Evolutionary conservation across 2,329 filamentous ascomycete species (phyloP).

Genomic region (Botrytis aclada): DNA sequence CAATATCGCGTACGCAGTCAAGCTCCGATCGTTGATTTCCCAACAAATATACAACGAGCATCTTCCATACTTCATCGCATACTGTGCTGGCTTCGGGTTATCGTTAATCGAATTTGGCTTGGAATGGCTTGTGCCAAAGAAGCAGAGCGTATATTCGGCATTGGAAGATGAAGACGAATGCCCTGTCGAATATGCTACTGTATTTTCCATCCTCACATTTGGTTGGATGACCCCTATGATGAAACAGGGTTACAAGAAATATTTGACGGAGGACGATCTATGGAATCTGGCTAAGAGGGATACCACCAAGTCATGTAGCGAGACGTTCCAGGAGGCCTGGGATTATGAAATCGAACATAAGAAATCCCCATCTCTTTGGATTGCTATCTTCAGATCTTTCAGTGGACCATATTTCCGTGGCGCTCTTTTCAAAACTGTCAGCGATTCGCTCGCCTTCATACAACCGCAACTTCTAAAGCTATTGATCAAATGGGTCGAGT

Average conservation of each 20-base stretch:
- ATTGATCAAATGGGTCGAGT: slow-evolving; percentile 80
- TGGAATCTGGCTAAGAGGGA: slow-evolving; percentile 86
- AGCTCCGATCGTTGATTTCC: slow-evolving; percentile 64
- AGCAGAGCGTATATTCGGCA: slow-evolving; percentile 65
- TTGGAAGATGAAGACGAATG: slow-evolving; percentile 68
- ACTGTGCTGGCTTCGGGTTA: slow-evolving; percentile 58
- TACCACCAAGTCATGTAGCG: slow-evolving; percentile 70
- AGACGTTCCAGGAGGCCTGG: slow-evolving; percentile 73
- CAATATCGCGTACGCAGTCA: slow-evolving; percentile 61
- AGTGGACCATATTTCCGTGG: slow-evolving; percentile 80
- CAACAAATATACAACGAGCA: slow-evolving; percentile 55
- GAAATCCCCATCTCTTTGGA: slow-evolving; percentile 78
- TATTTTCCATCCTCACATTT: slow-evolving; percentile 93
- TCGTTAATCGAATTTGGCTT: slow-evolving; percentile 60
- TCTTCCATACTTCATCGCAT: slow-evolving; percentile 61
- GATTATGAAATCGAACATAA: slow-evolving; percentile 65
- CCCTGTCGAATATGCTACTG: slow-evolving; percentile 78
- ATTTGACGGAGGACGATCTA: slow-evolving; percentile 88
- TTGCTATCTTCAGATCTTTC: slow-evolving; percentile 79
- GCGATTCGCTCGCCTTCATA: slow-evolving; percentile 80
- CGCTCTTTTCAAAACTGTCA: slow-evolving; percentile 81
- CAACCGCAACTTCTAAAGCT: slow-evolving; percentile 87
- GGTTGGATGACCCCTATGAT: slow-evolving; percentile 99
- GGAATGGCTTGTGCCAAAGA: slow-evolving; percentile 69
- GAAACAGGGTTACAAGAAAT: slow-evolving; percentile 89